Conservation (phyloP, 345 rosid species). For the Nasturtium officinale region DNA sequence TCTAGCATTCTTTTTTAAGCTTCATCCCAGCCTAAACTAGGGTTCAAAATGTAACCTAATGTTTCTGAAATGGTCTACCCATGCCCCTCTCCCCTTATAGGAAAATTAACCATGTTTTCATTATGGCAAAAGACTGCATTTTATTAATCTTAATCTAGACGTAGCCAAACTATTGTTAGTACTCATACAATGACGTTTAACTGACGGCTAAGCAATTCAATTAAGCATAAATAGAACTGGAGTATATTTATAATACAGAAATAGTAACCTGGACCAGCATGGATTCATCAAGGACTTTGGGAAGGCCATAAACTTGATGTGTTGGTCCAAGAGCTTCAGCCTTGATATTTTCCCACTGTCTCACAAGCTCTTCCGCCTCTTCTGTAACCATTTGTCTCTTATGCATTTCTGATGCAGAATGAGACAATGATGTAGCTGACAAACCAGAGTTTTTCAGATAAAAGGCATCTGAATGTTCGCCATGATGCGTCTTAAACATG, state of each 20-base stretch:
- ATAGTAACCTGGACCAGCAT: constrained; percentile 82
- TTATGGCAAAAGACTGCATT: not conserved
- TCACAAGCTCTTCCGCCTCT: constrained; percentile 89
- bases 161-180: constrained; percentile 1
- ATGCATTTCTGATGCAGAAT: constrained; percentile 43
- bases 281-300: constrained; percentile 80
- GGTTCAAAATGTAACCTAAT: constrained; percentile 6
- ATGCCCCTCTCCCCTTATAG: not conserved
- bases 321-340: constrained; percentile 90
- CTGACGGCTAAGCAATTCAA: not conserved
- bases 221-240: constrained; percentile 17
- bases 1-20: not conserved
- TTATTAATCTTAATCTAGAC: not conserved
- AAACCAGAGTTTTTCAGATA: constrained; percentile 44
- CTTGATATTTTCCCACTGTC: constrained; percentile 87
- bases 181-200: not conserved
- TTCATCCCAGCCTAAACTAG: not conserved
- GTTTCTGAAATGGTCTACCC: constrained; percentile 10
- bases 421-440: constrained; percentile 53
- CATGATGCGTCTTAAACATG: constrained; percentile 49
- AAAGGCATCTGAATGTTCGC: constrained; percentile 45
- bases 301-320: constrained; percentile 65
- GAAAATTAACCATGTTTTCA: constrained; percentile 2
- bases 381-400: constrained; percentile 72
- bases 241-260: constrained; percentile 22